phyloP scores from a whole-genome alignment of 2,329 filamentous ascomycete species.

The Tolypocladium sp. region DNA sequence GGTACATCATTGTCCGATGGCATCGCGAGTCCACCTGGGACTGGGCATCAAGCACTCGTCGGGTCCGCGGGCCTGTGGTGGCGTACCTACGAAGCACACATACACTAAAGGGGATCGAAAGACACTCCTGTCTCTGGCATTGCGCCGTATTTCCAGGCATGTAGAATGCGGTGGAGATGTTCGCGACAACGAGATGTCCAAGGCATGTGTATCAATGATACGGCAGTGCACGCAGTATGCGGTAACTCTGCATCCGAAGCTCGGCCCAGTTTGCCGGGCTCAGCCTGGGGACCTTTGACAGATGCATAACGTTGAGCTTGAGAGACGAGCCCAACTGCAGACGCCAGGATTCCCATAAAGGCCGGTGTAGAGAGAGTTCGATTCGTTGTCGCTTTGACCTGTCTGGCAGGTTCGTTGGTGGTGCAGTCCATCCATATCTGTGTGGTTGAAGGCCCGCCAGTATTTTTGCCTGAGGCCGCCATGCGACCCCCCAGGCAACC shows the following conservation, averaged over 20 bases:
- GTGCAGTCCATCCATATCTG: not conserved
- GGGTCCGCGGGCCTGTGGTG: no score
- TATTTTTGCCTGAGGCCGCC: not conserved
- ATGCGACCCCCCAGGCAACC: not conserved
- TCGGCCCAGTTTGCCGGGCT: not conserved
- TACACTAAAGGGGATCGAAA: no score
- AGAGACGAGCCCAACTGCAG: not conserved
- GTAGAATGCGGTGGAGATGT: not conserved
- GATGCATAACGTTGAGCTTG: not conserved
- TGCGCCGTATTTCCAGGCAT: not conserved
- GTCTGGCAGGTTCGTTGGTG: not conserved
- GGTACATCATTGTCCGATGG: no score
- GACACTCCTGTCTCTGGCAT: no score
- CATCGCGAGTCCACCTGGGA: no score
- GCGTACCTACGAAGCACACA: no score
- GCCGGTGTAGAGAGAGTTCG: not conserved
- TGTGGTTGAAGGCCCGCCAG: not conserved
- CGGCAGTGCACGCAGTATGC: no score
- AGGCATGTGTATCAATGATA: no score
- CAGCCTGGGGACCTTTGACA: not conserved
- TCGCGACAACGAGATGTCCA: not conserved
- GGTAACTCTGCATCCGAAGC: not conserved
- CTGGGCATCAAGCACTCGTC: no score
- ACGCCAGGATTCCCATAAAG: not conserved
- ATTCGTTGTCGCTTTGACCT: not conserved